These are phyloP conservation scores for Neopestalotiopsis sp. DNA, from an alignment of 2,329 filamentous ascomycete genomes.

Conservation along the genomic window DNA sequence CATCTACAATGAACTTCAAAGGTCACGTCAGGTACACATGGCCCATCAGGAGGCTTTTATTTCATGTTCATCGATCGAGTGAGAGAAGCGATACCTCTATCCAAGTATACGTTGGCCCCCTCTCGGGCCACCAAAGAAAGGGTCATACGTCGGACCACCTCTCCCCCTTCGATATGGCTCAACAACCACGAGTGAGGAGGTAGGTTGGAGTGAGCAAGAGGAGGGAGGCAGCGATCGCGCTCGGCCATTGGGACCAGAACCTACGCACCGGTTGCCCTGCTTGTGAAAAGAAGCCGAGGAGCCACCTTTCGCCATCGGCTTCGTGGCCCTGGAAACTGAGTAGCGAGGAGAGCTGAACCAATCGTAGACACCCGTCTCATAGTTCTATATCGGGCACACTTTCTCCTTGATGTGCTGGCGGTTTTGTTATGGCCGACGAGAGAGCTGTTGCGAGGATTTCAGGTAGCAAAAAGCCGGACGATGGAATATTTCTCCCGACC, in stretches of 20 bases:
- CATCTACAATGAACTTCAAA: too few species aligned
- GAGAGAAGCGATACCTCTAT: background rate
- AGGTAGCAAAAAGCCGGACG: background rate
- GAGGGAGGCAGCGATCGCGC: background rate
- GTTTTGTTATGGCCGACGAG: background rate
- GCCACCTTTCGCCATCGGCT: too few species aligned
- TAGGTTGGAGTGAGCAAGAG: background rate
- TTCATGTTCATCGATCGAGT: background rate
- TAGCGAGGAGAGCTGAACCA: background rate
- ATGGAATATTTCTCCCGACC: background rate
- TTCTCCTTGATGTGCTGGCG: background rate
- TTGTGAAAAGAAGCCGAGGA: background rate
- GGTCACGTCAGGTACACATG: too few species aligned
- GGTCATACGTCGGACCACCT: background rate
- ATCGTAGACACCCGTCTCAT: background rate
- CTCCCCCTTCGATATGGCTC: background rate
- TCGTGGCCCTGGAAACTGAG: background rate
- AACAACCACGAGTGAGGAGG: background rate
- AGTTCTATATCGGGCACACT: background rate
- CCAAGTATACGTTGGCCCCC: background rate
- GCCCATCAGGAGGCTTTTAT: too few species aligned
- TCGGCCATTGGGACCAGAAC: background rate
- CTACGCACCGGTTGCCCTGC: background rate
- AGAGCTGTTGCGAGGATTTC: background rate
- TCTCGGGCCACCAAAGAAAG: background rate